These are phyloP conservation scores for Fusarium sp. DNA, from an alignment of 2,329 filamentous ascomycete genomes.

Conservation along the genomic window DNA sequence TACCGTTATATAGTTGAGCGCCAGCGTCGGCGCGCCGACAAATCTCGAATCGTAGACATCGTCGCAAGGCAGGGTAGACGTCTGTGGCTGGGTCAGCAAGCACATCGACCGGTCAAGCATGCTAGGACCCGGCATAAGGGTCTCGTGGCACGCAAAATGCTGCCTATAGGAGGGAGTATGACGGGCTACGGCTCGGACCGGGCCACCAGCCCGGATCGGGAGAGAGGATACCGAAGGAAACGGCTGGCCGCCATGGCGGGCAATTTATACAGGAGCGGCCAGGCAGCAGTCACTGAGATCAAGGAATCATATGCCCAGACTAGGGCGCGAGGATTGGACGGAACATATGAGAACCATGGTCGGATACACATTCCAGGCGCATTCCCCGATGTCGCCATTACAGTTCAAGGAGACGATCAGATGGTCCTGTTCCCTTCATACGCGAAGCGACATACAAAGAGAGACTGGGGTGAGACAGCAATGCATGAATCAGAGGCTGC, in stretches of 20 bases:
- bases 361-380: constrained; percentile 73
- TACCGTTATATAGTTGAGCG: constrained; percentile 79
- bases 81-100: constrained; percentile 58
- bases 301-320: constrained; percentile 70
- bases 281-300: constrained; percentile 69
- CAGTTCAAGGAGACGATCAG: constrained; percentile 84
- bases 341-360: constrained; percentile 45
- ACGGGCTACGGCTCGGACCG: constrained; percentile 49
- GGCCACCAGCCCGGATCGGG: constrained; percentile 51
- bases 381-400: constrained; percentile 88
- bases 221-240: constrained; percentile 79
- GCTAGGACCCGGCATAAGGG: constrained; percentile 49
- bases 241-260: constrained; percentile 78
- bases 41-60: constrained; percentile 60
- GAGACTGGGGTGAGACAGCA: constrained; percentile 51
- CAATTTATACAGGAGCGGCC: constrained; percentile 67
- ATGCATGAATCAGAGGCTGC: constrained; percentile 47
- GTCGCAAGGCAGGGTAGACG: constrained; percentile 57
- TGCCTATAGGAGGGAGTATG: constrained; percentile 38
- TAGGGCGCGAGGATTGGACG: constrained; percentile 51
- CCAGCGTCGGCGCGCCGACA: constrained; percentile 67
- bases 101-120: constrained; percentile 46
- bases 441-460: constrained; percentile 76
- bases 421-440: constrained; percentile 97
- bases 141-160: constrained; percentile 47